These are phyloP conservation scores for Zygoascus biomembranicola DNA, from an alignment of 805 yeast species.

Conservation along the genomic window DNA sequence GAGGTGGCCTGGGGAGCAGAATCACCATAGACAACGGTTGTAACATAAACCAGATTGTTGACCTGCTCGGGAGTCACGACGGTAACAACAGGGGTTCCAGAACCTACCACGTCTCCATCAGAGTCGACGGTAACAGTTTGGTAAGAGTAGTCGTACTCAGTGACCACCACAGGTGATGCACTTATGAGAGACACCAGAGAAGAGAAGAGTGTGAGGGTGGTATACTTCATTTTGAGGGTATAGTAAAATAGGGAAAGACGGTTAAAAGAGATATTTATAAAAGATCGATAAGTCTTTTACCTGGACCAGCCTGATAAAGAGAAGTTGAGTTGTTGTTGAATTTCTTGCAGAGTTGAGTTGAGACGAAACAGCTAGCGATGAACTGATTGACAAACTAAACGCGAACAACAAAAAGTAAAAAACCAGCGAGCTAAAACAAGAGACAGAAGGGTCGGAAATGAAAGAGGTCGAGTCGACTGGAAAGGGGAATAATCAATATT, in stretches of 20 bases:
- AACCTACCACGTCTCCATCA: slow-evolving; percentile 5
- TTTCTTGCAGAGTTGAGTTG: neutral
- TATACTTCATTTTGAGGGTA: slow-evolving; percentile 11
- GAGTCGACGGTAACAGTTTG: slow-evolving; percentile 6
- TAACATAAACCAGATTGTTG: slow-evolving; percentile 2
- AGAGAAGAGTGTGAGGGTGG: slow-evolving; percentile 5
- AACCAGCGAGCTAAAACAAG: neutral
- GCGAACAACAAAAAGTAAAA: neutral
- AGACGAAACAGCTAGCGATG: neutral
- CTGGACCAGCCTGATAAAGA: neutral
- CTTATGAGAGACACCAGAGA: slow-evolving; percentile 5
- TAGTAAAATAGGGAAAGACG: slow-evolving; percentile 1
- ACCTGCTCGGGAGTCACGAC: neutral
- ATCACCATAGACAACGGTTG: neutral
- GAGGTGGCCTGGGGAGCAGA: slow-evolving; percentile 8
- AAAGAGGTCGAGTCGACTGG: neutral
- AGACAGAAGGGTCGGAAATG: neutral
- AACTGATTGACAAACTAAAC: neutral
- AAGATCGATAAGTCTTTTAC: neutral
- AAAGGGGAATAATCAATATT: neutral
- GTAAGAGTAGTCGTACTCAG: slow-evolving; percentile 8
- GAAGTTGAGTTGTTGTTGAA: neutral
- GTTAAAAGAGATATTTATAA: neutral
- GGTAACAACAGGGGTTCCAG: slow-evolving; percentile 7
- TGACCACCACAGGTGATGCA: slow-evolving; percentile 18